Conservation (phyloP, 2,329 filamentous ascomycete genomes). For the Ceratocystis cubensis region DNA sequence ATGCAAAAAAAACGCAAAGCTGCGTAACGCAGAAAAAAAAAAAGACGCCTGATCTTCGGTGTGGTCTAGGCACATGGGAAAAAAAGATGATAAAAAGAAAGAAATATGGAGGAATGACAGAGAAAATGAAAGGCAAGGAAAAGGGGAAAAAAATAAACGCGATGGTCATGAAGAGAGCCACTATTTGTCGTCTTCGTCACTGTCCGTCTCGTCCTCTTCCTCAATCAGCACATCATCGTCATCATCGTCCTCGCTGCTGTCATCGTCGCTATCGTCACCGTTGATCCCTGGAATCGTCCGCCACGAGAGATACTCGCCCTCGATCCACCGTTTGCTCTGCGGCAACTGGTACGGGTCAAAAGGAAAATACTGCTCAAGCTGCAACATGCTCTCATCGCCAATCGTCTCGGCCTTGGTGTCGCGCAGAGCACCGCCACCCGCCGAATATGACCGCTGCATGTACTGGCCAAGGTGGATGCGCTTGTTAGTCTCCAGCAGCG, state of each 20-base stretch:
- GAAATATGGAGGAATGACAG: neutral
- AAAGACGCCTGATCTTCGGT: neutral
- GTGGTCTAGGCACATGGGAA: neutral
- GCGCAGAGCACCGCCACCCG: conserved; percentile 34
- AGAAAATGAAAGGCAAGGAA: neutral
- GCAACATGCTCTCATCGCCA: conserved; percentile 60
- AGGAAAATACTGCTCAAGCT: conserved; percentile 89
- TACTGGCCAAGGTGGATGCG: conserved; percentile 66
- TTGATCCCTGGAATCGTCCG: conserved; percentile 58
- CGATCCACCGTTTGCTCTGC: conserved; percentile 75
- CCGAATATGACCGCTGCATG: conserved; percentile 41
- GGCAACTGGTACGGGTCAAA: conserved; percentile 95
- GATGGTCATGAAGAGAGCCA: conserved; percentile 22
- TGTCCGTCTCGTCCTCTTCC: conserved; percentile 39
- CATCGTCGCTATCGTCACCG: conserved; percentile 42
- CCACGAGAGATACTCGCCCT: conserved; percentile 73
- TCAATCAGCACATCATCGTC: conserved; percentile 35
- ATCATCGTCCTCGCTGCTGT: conserved; percentile 38
- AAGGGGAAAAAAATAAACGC: neutral
- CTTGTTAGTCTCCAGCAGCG: conserved; percentile 84
- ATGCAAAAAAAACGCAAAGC: neutral
- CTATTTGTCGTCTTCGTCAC: conserved; percentile 34
- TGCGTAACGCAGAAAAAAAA: neutral
- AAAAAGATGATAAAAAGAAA: conserved; percentile 5
- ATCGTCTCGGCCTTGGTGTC: conserved; percentile 19